phyloP scores from a whole-genome alignment of 805 yeast species.

The Starmerella sp. region DNA sequence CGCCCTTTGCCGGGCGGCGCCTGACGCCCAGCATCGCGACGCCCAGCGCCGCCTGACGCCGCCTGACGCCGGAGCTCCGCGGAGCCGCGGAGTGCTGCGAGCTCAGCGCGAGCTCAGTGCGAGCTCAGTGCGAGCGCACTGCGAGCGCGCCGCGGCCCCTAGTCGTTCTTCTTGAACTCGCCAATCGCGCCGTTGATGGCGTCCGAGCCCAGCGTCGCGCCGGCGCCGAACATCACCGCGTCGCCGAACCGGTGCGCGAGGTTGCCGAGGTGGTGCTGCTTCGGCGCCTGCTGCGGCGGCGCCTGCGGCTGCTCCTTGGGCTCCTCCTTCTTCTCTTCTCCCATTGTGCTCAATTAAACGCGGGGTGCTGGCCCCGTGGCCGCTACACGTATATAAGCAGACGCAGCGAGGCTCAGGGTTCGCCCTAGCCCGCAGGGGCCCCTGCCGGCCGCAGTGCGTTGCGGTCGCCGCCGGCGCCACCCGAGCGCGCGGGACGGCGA shows the following conservation, averaged over 20 bases:
- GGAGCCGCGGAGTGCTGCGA: too few relatives aligned
- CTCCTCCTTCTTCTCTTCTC: slow-evolving; percentile 15
- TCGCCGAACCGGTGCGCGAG: slow-evolving; percentile 71
- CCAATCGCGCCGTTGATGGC: slow-evolving; percentile 39
- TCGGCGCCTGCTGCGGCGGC: slow-evolving; percentile 9
- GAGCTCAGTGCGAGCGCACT: too few relatives aligned
- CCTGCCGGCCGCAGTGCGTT: too few relatives aligned
- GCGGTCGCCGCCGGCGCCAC: too few relatives aligned
- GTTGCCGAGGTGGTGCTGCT: slow-evolving; percentile 19
- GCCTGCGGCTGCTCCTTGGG: slow-evolving; percentile 19
- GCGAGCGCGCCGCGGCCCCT: not conserved
- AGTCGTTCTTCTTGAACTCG: slow-evolving; percentile 12
- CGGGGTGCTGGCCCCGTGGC: not conserved
- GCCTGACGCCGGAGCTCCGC: too few relatives aligned
- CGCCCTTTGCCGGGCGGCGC: too few relatives aligned
- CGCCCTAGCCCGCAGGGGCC: too few relatives aligned
- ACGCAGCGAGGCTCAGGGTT: too few relatives aligned
- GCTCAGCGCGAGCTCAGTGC: too few relatives aligned
- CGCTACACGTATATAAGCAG: not conserved
- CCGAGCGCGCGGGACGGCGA: too few relatives aligned
- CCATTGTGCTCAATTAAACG: not conserved
- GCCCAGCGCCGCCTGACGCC: too few relatives aligned
- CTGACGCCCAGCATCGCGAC: too few relatives aligned
- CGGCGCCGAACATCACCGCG: slow-evolving; percentile 91
- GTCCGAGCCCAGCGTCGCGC: slow-evolving; percentile 85